These are phyloP conservation scores for Aeminium ludgeri DNA, from an alignment of 495 filamentous ascomycete species.

Conservation along the genomic window DNA sequence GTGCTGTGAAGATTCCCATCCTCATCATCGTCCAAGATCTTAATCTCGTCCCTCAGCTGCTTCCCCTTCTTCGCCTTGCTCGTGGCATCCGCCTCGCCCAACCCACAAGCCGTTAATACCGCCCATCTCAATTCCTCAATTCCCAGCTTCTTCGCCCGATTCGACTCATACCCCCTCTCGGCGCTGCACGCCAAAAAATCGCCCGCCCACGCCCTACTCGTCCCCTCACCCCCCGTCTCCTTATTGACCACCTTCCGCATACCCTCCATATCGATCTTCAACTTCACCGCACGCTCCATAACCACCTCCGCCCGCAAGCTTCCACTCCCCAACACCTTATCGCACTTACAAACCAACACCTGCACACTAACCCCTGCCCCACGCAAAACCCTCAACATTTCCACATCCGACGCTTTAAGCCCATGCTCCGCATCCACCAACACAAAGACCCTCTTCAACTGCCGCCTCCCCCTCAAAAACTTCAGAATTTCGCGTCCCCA, in stretches of 20 bases:
- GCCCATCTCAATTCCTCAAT: constrained; percentile 22
- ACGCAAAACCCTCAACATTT: constrained; percentile 48
- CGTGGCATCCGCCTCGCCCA: constrained; percentile 17
- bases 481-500: constrained; percentile 83
- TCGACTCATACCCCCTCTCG: constrained; percentile 11
- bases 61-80: constrained; percentile 8
- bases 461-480: constrained; percentile 53
- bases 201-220: background rate
- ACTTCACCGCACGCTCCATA: too few species aligned
- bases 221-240: constrained; percentile 8
- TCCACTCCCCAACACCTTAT: constrained; percentile 29
- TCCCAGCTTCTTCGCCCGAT: constrained; percentile 16
- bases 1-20: background rate
- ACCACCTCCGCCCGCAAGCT: constrained; percentile 5
- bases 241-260: constrained; percentile 12
- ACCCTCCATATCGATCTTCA: constrained; percentile 7
- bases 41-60: constrained; percentile 1
- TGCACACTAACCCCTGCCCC: constrained; percentile 49
- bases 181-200: constrained; percentile 19
- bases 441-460: constrained; percentile 68
- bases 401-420: constrained; percentile 54
- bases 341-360: constrained; percentile 71
- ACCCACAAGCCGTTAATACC: constrained; percentile 21
- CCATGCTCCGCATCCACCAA: constrained; percentile 69
- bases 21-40: constrained; percentile 7